phyloP scores from a whole-genome alignment of 2,329 filamentous ascomycete species.

The Neopestalotiopsis clavispora region DNA sequence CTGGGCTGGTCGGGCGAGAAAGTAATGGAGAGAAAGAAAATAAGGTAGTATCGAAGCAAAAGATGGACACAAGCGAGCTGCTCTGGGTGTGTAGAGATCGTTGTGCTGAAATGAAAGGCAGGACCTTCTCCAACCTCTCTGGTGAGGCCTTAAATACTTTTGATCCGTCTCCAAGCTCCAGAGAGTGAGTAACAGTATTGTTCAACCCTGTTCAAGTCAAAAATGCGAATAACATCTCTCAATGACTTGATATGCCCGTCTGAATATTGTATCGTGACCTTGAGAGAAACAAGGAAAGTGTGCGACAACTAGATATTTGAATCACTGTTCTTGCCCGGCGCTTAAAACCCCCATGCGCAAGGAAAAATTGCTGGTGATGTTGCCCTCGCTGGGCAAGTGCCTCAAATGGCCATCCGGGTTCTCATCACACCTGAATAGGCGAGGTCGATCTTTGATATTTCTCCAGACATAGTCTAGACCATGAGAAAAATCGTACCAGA shows the following conservation, averaged over 20 bases:
- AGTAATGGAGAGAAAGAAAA: background rate
- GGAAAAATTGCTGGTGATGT: background rate
- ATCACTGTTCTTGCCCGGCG: background rate
- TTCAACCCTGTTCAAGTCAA: background rate
- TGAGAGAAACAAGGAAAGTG: background rate
- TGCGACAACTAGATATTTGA: background rate
- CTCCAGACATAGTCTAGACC: background rate
- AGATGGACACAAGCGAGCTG: too few relatives aligned
- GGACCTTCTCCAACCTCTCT: too few relatives aligned
- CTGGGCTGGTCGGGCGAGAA: background rate
- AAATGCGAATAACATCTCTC: background rate
- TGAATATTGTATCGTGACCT: background rate
- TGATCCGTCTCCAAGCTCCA: background rate
- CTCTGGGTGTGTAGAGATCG: too few relatives aligned
- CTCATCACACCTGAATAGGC: background rate
- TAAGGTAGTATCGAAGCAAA: background rate
- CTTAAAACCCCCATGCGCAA: background rate
- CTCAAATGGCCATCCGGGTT: conserved; percentile 14
- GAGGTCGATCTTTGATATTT: background rate
- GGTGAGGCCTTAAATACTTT: background rate
- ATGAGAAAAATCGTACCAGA: background rate
- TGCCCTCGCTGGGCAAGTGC: background rate
- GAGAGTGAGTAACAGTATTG: background rate
- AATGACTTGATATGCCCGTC: background rate
- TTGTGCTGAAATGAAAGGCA: too few relatives aligned